These are phyloP conservation scores for Colletotrichum echinochloae DNA, from an alignment of 2,329 filamentous ascomycete genomes.

Conservation along the genomic window DNA sequence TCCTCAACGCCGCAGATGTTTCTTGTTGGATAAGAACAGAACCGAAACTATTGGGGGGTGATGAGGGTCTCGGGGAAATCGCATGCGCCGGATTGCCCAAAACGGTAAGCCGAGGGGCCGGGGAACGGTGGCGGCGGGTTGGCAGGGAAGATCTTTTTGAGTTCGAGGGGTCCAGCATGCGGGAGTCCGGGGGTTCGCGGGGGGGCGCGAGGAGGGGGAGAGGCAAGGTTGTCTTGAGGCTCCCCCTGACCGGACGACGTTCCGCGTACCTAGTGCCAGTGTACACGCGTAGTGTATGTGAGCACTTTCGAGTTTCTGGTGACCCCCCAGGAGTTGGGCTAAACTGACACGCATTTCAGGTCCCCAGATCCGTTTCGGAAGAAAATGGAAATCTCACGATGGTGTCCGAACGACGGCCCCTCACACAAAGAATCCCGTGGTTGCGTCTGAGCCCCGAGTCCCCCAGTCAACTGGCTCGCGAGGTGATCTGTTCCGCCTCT, in stretches of 20 bases:
- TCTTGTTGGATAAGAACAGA: slow-evolving; percentile 19
- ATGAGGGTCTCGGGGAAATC: slow-evolving; percentile 15
- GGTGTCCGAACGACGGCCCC: not conserved
- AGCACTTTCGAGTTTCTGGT: not conserved
- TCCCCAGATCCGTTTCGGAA: not conserved
- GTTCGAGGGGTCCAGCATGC: slow-evolving; percentile 1
- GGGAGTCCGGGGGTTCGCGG: slow-evolving; percentile 27
- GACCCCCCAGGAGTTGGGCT: slow-evolving; percentile 1
- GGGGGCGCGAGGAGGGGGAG: no score
- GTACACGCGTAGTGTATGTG: not conserved
- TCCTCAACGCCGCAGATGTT: slow-evolving; percentile 17
- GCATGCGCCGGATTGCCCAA: slow-evolving; percentile 35
- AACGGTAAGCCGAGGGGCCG: slow-evolving; percentile 26
- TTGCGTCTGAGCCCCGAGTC: not conserved
- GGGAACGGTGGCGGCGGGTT: slow-evolving; percentile 3
- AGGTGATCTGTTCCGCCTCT: not conserved
- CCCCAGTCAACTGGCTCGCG: not conserved
- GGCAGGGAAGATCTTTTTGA: slow-evolving; percentile 14
- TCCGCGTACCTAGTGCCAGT: not conserved
- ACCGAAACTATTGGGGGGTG: slow-evolving; percentile 1
- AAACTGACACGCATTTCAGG: slow-evolving; percentile 11
- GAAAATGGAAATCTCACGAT: not conserved
- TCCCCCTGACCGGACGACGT: not conserved
- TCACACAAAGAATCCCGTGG: not conserved
- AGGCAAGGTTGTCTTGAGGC: slow-evolving; percentile 18